Evolutionary conservation across 2,329 filamentous ascomycete genomes (phyloP), one percentile per base, ranked within the genome.

Genomic region (Corinectria fuckeliana): DNA sequence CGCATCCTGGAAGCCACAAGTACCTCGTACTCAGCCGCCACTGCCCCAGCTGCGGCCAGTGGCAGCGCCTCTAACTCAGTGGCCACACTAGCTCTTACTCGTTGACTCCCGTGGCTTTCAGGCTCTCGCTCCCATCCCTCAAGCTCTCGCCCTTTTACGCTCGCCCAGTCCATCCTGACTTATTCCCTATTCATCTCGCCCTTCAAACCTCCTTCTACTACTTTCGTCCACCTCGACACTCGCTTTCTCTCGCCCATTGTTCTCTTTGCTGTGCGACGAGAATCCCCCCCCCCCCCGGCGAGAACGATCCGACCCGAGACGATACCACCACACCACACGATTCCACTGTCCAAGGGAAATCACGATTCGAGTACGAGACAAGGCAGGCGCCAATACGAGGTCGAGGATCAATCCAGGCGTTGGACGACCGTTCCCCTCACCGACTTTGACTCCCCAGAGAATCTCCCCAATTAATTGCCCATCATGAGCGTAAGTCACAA

Each of bases 401-500:
- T 44, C 32, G 50, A 54, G 32, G 36, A 30, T 41, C 44, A 21
- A 42, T 45, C 26, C 44, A 51, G 38, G 38, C 34, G 34, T 45
- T 32, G 21, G 32, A 44, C 50, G 36, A 49, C 56, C 38, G 30
- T 49, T n/a, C 44, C 51, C 42, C 53, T 16, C 44, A 34, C 45
- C 48, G 32, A 48, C 51, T 26, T 39, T n/a, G n/a, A n/a, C 36
- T 44, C 23, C 34, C 47, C 25, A 26, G 56, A 58, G 57, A 49
- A 41, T 36, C 34, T 61, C 54, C 64, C 58, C 56, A 55, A 60
- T 63, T 63, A 58, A 56, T 65, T 53, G 60, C 56, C 62, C 65
- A 72, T 59, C 58, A 73, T 73, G 71, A 73, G 71, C 65, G 71
- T 73, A 53, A 73, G 71, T 73, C 56, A 61, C 55, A 45, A 63